Evolutionary conservation across 805 yeast genomes (phyloP).

Genomic region (Barnettozyma salicaria): DNA sequence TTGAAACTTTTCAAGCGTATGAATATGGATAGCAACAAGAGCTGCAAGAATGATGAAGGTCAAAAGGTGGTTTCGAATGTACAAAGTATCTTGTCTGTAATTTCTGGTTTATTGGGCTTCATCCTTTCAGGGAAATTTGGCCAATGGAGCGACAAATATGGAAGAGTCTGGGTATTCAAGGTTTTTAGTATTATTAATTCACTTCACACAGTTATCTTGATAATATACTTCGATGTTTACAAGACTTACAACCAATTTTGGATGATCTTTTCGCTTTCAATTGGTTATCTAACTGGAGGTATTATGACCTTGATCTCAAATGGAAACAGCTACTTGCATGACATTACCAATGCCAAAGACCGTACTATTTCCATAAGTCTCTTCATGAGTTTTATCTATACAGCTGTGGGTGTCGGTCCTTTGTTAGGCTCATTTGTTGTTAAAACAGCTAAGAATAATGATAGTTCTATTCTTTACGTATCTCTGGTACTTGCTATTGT

Average conservation of each 20-base stretch:
- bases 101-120: conserved; percentile 21
- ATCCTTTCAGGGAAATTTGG: conserved; percentile 21
- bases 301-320: conserved; percentile 22
- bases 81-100: conserved; percentile 15
- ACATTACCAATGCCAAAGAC: conserved; percentile 15
- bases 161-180: conserved; percentile 21
- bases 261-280: conserved; percentile 12
- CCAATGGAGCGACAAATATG: conserved; percentile 21
- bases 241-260: conserved; percentile 6
- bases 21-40: conserved; percentile 13
- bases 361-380: conserved; percentile 17
- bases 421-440: conserved; percentile 20
- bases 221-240: conserved; percentile 13
- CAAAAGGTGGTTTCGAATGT: conserved; percentile 17
- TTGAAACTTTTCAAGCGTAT: conserved; percentile 8
- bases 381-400: conserved; percentile 22
- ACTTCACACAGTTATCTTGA: conserved; percentile 10
- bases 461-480: conserved; percentile 6
- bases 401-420: conserved; percentile 22
- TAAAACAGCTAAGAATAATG: conserved; percentile 9
- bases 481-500: conserved; percentile 9
- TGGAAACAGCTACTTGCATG: conserved; percentile 23
- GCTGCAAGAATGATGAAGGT: conserved; percentile 8
- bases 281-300: conserved; percentile 21
- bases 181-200: conserved; percentile 15